Evolutionary conservation across 2,329 filamentous ascomycete species (phyloP), one percentile per base, ranked within the genome.

Genomic region (Fusarium cyanostomum): DNA sequence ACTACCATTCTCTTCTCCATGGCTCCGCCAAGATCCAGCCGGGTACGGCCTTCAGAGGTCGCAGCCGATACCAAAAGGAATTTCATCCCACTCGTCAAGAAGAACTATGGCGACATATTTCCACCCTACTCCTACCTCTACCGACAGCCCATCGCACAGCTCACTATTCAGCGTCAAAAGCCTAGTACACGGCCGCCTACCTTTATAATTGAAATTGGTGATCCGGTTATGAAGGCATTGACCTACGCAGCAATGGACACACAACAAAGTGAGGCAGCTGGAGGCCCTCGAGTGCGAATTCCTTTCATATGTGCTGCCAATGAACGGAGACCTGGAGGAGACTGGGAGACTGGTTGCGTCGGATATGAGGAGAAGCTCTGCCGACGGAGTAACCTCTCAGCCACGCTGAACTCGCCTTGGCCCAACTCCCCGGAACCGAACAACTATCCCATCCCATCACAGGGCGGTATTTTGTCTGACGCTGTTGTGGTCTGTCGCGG

Each of bases 291-390:
- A 45, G 69, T 78, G 33, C 75, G 78, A 3, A 83, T 91, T 52
- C 87, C 89, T 1, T 88, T 92, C 56, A 85, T 92, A 61, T 92
- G 89, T 66, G 85, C 87, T 52, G 91, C 91, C 43, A 92, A 93
- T 76, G 90, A 93, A 73, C 90, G 89, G 71, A 82, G 89, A 33
- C 84, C 90, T 1, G 91, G 91, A 9, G 91, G 91, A n/a, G 90
- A 93, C 72, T 94, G 91, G 91, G 90, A 92, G 68, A 89, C 84
- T 7, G 82, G 82, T 59, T 81, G 78, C 11, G 73, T 77, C 3
- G 78, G 79, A 30, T 80, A 80, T 59, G 79, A 81, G 77, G 91
- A 93, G 75, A 89, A 89, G 65, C 83, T 94, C 33, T 91, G 90
- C 70, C 84, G 90, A 59, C 82, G 91, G 67, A 92, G 89, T 77